Evolutionary conservation across 2,329 filamentous ascomycete genomes (phyloP).

Genomic region (Samsoniella hepiali): DNA sequence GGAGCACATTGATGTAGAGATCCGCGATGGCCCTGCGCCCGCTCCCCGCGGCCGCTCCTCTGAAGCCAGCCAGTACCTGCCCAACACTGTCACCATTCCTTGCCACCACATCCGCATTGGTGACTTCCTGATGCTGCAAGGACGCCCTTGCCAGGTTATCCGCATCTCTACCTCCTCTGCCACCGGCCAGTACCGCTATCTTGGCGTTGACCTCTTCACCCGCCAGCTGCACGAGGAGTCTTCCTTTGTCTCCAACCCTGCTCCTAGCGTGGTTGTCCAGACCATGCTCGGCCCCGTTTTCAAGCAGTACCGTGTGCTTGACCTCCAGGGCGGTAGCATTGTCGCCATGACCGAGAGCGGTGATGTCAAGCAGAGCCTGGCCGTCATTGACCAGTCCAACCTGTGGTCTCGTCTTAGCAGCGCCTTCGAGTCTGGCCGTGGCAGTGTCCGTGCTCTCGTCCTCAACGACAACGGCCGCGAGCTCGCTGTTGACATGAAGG

Average conservation of each 20-base stretch:
- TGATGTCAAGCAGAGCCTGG: slow-evolving; percentile 93
- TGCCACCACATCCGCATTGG: slow-evolving; percentile 99
- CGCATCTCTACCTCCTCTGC: slow-evolving; percentile 97
- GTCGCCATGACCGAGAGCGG: slow-evolving; percentile 99
- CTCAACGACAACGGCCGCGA: slow-evolving; percentile 91
- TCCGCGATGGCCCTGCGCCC: slow-evolving; percentile 32
- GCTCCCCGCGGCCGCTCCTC: slow-evolving; percentile 29
- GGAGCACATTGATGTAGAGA: slow-evolving; percentile 50
- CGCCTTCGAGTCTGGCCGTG: slow-evolving; percentile 87
- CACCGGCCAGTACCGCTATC: slow-evolving; percentile 99
- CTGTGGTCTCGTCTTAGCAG: slow-evolving; percentile 77
- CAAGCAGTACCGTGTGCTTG: slow-evolving; percentile 99
- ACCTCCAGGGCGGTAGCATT: slow-evolving; percentile 82
- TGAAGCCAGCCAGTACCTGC: slow-evolving; percentile 38
- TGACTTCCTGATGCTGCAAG: slow-evolving; percentile 98
- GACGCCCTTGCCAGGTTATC: slow-evolving; percentile 99
- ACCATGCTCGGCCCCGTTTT: slow-evolving; percentile 99
- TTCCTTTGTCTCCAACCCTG: slow-evolving; percentile 94
- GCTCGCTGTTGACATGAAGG: slow-evolving; percentile 98
- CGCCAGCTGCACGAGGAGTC: slow-evolving; percentile 99
- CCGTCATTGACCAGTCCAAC: slow-evolving; percentile 92
- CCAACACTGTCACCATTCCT: slow-evolving; percentile 94
- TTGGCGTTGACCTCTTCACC: slow-evolving; percentile 99
- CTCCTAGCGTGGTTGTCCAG: slow-evolving; percentile 94
- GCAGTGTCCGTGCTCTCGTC: slow-evolving; percentile 91